Conservation (phyloP, 139 green algal genomes). For the Chara braunii region DNA sequence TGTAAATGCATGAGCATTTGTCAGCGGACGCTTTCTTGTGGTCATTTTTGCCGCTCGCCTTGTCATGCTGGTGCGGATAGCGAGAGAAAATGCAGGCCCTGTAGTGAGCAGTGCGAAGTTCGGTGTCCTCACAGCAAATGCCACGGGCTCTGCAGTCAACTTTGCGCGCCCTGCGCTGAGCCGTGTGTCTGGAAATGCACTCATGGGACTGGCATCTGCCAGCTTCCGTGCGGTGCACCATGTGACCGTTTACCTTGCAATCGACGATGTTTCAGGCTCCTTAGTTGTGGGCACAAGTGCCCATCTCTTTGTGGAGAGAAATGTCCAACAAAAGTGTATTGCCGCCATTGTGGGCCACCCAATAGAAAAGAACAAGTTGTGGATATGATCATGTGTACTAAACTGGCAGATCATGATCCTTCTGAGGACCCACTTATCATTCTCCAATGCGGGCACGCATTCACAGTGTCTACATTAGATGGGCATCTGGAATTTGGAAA, state of each 20-base stretch:
- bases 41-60: background rate
- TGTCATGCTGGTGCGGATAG: background rate
- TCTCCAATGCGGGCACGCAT: conserved; percentile 53
- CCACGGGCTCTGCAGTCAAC: conserved; percentile 21
- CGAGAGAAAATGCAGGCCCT: conserved; percentile 1
- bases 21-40: background rate
- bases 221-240: conserved; percentile 54
- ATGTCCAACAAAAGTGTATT: conserved; percentile 41
- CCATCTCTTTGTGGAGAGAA: conserved; percentile 50
- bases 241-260: conserved; percentile 62
- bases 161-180: conserved; percentile 48
- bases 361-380: conserved; percentile 34
- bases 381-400: conserved; percentile 45
- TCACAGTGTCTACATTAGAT: conserved; percentile 24
- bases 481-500: conserved; percentile 16
- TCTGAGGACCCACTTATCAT: conserved; percentile 51
- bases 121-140: conserved; percentile 22
- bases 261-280: conserved; percentile 44
- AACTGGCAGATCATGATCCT: conserved; percentile 41
- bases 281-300: conserved; percentile 53
- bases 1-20: background rate
- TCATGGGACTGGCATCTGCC: conserved; percentile 52
- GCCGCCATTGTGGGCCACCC: conserved; percentile 12
- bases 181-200: conserved; percentile 54
- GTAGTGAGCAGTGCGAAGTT: background rate